phyloP scores from a whole-genome alignment of 768 basidiomycete genomes.

The Trametes coccinea region DNA sequence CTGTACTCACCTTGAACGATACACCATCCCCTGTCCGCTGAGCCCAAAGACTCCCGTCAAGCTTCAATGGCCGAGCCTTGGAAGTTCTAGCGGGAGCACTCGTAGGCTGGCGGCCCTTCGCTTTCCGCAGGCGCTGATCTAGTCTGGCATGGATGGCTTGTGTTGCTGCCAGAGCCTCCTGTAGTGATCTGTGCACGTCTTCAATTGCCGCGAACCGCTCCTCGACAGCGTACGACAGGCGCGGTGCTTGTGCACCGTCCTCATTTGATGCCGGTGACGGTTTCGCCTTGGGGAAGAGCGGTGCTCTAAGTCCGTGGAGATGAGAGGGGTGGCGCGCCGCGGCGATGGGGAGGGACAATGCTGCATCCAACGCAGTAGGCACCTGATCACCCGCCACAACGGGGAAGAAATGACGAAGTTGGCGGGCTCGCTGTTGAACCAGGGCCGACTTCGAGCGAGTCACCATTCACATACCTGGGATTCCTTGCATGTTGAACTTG shows the following conservation, averaged over 20 bases:
- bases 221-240: constrained; percentile 6
- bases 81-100: neutral
- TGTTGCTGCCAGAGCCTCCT: constrained; percentile 5
- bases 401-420: no score
- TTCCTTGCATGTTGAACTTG: neutral
- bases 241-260: neutral
- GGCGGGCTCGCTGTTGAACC: no score
- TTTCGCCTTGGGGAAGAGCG: constrained; percentile 15
- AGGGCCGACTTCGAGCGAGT: no score
- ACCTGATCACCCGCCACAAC: no score
- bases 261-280: neutral
- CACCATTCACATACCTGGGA: no score
- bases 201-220: constrained; percentile 17
- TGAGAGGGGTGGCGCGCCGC: constrained; percentile 47
- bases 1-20: constrained; percentile 8
- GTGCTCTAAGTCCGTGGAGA: constrained; percentile 12
- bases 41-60: constrained; percentile 14
- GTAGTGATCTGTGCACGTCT: constrained; percentile 10
- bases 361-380: neutral
- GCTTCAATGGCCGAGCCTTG: neutral
- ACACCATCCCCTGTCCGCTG: neutral
- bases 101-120: neutral
- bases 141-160: constrained; percentile 10
- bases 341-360: constrained; percentile 37
- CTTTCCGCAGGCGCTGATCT: constrained; percentile 1